A percentile compares a stretch with the other conserved stretches of the same genome.
These are phyloP conservation scores for Rhizopogon vinicolor DNA, from an alignment of 768 basidiomycete species.

Conservation along the genomic window DNA sequence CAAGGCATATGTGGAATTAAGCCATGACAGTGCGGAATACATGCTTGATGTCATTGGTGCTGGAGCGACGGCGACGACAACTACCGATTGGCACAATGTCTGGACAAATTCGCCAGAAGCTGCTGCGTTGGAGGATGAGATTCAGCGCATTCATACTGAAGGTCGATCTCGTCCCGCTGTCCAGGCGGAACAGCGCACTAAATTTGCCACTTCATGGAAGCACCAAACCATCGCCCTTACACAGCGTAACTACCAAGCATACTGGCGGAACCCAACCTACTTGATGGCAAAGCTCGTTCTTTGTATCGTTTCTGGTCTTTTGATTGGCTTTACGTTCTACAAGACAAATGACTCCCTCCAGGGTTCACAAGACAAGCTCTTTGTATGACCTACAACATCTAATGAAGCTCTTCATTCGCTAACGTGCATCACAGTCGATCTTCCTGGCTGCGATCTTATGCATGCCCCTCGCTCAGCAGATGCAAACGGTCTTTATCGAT, in stretches of 20 bases:
- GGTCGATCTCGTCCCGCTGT: conserved; percentile 40
- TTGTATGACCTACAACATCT: conserved; percentile 35
- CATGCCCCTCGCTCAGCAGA: conserved; percentile 56
- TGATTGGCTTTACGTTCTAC: conserved; percentile 63
- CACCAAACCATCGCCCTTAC: conserved; percentile 43
- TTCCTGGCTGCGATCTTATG: conserved; percentile 50
- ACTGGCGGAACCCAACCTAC: conserved; percentile 59
- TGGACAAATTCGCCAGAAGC: conserved; percentile 54
- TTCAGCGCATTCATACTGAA: conserved; percentile 44
- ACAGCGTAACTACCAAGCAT: conserved; percentile 38
- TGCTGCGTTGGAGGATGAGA: conserved; percentile 28
- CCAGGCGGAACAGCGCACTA: conserved; percentile 30
- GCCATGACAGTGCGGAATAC: conserved; percentile 44
- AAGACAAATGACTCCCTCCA: conserved; percentile 47
- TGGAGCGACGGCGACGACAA: conserved; percentile 55
- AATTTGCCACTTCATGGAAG: conserved; percentile 51
- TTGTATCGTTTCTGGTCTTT: conserved; percentile 49
- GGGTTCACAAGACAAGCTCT: conserved; percentile 63
- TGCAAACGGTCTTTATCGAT: conserved; percentile 56
- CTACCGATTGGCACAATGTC: conserved; percentile 54
- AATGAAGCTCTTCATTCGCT: neutral
- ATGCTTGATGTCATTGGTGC: conserved; percentile 75
- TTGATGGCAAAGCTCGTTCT: conserved; percentile 54
- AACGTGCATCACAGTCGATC: conserved; percentile 33
- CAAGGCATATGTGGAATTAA: conserved; percentile 52